Evolutionary conservation across 2,329 filamentous ascomycete genomes (phyloP).

Genomic region (Colletotrichum tropicicola): DNA sequence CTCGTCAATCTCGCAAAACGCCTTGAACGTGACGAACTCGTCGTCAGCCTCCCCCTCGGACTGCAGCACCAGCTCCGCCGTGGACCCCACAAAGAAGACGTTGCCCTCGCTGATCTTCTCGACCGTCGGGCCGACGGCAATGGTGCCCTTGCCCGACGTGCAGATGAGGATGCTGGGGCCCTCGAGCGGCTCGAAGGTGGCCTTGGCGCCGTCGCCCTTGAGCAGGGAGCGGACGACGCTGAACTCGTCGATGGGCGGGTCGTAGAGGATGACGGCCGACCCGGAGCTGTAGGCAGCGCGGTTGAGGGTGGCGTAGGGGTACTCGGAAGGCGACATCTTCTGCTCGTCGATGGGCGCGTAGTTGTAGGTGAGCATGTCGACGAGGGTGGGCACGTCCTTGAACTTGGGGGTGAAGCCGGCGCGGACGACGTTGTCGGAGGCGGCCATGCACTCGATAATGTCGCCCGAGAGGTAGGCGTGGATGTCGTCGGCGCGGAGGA

Average conservation of each 20-base stretch:
- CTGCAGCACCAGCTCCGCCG: conserved; percentile 83
- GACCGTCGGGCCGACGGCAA: conserved; percentile 84
- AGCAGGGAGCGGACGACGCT: conserved; percentile 85
- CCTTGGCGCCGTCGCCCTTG: conserved; percentile 77
- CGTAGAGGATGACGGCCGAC: conserved; percentile 80
- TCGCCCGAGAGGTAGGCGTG: conserved; percentile 94
- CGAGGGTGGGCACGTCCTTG: conserved; percentile 91
- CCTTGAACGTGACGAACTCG: conserved; percentile 88
- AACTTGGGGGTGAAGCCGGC: conserved; percentile 98
- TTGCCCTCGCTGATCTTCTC: conserved; percentile 78
- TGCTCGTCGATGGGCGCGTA: conserved; percentile 95
- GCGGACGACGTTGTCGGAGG: conserved; percentile 97
- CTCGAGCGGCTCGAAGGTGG: conserved; percentile 85
- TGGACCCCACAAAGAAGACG: conserved; percentile 88
- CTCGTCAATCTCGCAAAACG: conserved; percentile 84
- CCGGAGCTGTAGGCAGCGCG: conserved; percentile 81
- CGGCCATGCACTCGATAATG: conserved; percentile 99
- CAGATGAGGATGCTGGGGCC: conserved; percentile 95
- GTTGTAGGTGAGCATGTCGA: conserved; percentile 92
- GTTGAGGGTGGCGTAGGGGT: conserved; percentile 87
- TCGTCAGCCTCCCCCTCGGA: conserved; percentile 68
- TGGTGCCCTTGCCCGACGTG: conserved; percentile 82
- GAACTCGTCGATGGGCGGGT: conserved; percentile 97
- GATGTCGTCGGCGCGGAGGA: conserved; percentile 95
- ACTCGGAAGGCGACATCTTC: conserved; percentile 88